Base-by-base conservation (phyloP, 352 stramenopile species). In the Nothophytophthora sp. region DNA sequence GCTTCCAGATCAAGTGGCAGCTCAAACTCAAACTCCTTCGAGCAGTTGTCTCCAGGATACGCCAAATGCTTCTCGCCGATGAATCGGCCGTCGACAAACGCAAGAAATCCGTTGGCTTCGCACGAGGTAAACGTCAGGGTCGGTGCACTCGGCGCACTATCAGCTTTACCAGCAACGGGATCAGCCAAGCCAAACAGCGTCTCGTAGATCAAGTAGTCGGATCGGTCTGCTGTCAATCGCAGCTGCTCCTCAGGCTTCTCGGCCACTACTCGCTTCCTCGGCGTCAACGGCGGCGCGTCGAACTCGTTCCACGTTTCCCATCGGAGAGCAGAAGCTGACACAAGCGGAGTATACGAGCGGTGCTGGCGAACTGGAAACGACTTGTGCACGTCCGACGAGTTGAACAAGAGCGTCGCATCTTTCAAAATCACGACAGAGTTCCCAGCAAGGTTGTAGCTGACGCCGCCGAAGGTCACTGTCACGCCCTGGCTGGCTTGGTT, bases 121-220 rank as follows among this genome's bases (percentile, higher is more conserved):
- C 73, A 86, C 19, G 70, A 67, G 4, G 63, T 85, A 39, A 90
- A 67, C n/a, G 58, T 67, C 16, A 89, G 28, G 6, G 53, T 53
- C 16, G 55, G 37, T 1, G 45, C 37, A 6, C 47, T 25, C 1
- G 18, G 33, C 15, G 29, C 24, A 20, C 30, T 32, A 15, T 29
- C 27, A 41, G 51, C 11, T 9, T 34, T 30, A 2, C 30, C 36
- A 19, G 15, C 18, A 20, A 5, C 28, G 15, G 12, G 19, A 15
- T 41, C 6, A 18, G 50, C 53, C 24, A 65, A 13, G 0, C 44
- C 44, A 38, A 89, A 75, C 5, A 20, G 72, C 6, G 69, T 88
- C 60, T 84, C 67, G 50, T 90, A 90, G 12, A 63, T 80, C 46
- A 90, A 42, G 51, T 86, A 87, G 43, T 90, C 79, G 2, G 79